phyloP scores from a whole-genome alignment of 2,329 filamentous ascomycete genomes.

The Scytalidium sp. region DNA sequence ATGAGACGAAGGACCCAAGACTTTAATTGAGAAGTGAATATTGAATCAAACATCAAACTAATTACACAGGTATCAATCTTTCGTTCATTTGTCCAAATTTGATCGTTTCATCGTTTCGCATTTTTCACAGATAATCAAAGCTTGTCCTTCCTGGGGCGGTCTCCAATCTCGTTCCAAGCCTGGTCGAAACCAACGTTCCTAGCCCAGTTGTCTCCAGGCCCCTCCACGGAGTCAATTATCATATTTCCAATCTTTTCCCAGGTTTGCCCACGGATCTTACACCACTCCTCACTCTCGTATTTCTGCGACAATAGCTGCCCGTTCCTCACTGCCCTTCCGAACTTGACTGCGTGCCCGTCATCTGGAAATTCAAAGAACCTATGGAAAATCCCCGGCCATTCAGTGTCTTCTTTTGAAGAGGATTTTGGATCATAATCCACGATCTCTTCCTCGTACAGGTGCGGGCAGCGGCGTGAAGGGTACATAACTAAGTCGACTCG shows the following conservation, averaged over 20 bases:
- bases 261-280: conserved; percentile 50
- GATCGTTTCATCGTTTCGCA: too few relatives aligned
- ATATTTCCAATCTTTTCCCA: conserved; percentile 62
- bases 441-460: conserved; percentile 58
- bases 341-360: conserved; percentile 80
- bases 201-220: conserved; percentile 53
- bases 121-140: conserved; percentile 12
- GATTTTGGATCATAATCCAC: conserved; percentile 53
- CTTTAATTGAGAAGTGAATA: too few relatives aligned
- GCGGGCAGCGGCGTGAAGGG: conserved; percentile 62
- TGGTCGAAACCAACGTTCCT: conserved; percentile 60
- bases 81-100: too few relatives aligned
- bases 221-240: conserved; percentile 59
- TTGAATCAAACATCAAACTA: too few relatives aligned
- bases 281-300: conserved; percentile 46
- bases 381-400: conserved; percentile 38
- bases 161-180: conserved; percentile 53
- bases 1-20: too few relatives aligned
- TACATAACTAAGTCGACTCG: conserved; percentile 74
- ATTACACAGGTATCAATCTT: too few relatives aligned
- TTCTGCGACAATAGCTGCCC: conserved; percentile 50
- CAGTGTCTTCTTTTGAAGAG: conserved; percentile 21
- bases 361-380: conserved; percentile 53
- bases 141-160: conserved; percentile 15
- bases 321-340: conserved; percentile 66